Evolutionary conservation across 73 alveolate species (phyloP).

Genomic region (Paramecium tetraurelia): DNA sequence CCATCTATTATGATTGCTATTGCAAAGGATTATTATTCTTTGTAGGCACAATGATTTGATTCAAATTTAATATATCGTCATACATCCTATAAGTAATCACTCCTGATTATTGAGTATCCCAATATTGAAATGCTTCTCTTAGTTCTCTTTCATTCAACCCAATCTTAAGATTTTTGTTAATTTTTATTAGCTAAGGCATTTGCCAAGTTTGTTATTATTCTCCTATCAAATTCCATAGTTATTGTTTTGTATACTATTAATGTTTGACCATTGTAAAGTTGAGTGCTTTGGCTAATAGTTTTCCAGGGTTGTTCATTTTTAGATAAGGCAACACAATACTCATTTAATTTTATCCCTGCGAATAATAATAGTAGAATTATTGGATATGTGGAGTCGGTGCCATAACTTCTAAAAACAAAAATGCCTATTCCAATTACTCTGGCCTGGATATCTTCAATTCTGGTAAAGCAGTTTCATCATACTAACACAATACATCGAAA

Average conservation of each 20-base stretch:
- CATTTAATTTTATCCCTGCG: background rate
- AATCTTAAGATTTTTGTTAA: background rate
- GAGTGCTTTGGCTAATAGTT: conserved; percentile 12
- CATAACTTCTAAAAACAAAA: background rate
- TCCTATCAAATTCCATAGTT: background rate
- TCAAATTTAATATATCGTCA: background rate
- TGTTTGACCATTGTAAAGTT: conserved; percentile 38
- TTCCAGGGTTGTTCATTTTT: background rate
- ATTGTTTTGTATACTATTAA: background rate
- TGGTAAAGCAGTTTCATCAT: conserved; percentile 17
- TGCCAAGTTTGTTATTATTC: background rate
- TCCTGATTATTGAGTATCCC: background rate
- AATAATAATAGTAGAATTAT: background rate
- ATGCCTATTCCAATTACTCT: background rate
- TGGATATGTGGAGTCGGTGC: conserved; percentile 8
- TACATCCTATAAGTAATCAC: background rate
- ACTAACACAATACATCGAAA: conserved; percentile 1
- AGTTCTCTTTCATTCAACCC: background rate
- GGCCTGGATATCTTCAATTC: background rate
- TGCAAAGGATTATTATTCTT: background rate
- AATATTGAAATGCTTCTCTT: conserved; percentile 18
- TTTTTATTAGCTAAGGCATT: background rate
- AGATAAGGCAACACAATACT: background rate
- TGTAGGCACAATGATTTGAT: background rate
- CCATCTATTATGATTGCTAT: background rate